Conservation (phyloP, 2,329 filamentous ascomycete genomes). For the Ciborinia camelliae region DNA sequence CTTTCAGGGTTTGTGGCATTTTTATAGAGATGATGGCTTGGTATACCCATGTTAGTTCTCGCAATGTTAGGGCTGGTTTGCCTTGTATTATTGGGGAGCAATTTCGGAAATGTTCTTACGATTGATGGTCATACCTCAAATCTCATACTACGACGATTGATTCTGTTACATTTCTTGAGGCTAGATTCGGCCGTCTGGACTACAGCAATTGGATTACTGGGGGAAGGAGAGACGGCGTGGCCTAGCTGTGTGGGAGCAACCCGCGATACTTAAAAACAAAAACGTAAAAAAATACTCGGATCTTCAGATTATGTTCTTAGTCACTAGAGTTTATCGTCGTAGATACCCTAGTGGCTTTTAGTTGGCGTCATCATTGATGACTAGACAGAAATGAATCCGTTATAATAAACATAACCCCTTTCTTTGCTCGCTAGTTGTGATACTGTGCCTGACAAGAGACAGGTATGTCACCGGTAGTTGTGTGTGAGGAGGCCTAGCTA, state of each 20-base stretch:
- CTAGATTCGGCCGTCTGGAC: conserved; percentile 1
- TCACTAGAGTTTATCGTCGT: conserved; percentile 8
- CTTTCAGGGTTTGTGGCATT: conserved; percentile 16
- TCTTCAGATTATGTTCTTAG: conserved; percentile 14
- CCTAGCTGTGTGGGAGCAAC: neutral
- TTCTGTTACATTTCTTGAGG: conserved; percentile 14
- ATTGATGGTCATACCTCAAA: conserved; percentile 14
- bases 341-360: conserved; percentile 1
- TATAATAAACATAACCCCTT: conserved; percentile 3
- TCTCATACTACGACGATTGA: conserved; percentile 9
- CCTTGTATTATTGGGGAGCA: conserved; percentile 16
- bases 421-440: neutral
- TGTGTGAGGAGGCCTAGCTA: too few relatives aligned
- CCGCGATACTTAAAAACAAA: conserved; percentile 12
- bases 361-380: neutral
- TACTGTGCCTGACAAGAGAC: neutral
- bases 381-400: conserved; percentile 19
- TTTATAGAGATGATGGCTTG: conserved; percentile 17
- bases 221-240: conserved; percentile 7
- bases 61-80: conserved; percentile 17
- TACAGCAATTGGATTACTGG: conserved; percentile 16
- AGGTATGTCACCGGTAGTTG: neutral
- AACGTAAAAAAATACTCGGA: conserved; percentile 16
- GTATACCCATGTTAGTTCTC: conserved; percentile 19
- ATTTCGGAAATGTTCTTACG: conserved; percentile 17